phyloP scores from a whole-genome alignment of 2,329 filamentous ascomycete genomes.

The Cladosporium sphaerospermum region DNA sequence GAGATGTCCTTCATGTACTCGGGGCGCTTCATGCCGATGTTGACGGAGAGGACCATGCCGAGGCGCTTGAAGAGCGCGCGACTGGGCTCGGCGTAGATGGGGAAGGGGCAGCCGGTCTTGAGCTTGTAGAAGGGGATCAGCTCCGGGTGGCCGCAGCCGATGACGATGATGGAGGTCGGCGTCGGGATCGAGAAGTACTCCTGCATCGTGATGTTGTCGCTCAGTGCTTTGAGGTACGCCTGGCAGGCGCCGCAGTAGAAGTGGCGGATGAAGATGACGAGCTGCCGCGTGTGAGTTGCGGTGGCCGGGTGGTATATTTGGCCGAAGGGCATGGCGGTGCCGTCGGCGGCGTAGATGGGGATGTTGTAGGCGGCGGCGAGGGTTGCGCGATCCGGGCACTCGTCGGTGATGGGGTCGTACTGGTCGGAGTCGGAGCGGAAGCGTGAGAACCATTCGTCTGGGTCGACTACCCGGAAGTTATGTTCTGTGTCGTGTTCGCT shows the following conservation, averaged over 20 bases:
- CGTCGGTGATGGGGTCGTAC: conserved; percentile 23
- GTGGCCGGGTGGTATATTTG: conserved; percentile 52
- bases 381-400: conserved; percentile 28
- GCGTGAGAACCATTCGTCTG: conserved; percentile 31
- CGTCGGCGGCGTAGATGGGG: conserved; percentile 54
- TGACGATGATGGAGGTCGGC: conserved; percentile 33
- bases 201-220: conserved; percentile 28
- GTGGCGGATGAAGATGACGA: conserved; percentile 37
- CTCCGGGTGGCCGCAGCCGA: conserved; percentile 33
- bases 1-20: conserved; percentile 34
- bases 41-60: conserved; percentile 30
- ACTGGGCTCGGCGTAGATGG: conserved; percentile 33
- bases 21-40: conserved; percentile 27
- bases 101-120: conserved; percentile 31
- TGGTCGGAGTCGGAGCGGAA: conserved; percentile 28
- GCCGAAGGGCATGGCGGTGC: conserved; percentile 56
- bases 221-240: conserved; percentile 31
- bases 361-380: conserved; percentile 29
- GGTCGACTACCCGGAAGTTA: conserved; percentile 13
- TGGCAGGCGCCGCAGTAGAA: conserved; percentile 39
- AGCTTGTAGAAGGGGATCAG: conserved; percentile 32
- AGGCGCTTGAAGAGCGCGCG: conserved; percentile 31
- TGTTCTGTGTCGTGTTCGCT: neutral
- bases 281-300: conserved; percentile 31
- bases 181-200: conserved; percentile 32